These are phyloP conservation scores for Sphaerulina vaccinii DNA, from an alignment of 2,329 filamentous ascomycete genomes.

Conservation along the genomic window DNA sequence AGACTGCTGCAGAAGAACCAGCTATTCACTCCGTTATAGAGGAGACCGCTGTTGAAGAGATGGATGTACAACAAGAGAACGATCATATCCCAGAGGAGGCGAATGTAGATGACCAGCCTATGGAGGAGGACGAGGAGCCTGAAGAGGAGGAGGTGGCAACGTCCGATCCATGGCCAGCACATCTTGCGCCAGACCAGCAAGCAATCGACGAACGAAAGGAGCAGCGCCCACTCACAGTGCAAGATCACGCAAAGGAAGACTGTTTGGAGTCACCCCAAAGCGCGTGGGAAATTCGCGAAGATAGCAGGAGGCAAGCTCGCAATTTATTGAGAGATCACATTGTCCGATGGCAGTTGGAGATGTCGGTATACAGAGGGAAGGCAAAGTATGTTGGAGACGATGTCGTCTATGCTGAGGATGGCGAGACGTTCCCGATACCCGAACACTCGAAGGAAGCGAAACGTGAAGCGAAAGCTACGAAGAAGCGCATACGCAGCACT, in stretches of 20 bases:
- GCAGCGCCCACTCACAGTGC: constrained; percentile 3
- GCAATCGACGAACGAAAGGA: not conserved
- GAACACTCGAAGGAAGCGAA: constrained; percentile 4
- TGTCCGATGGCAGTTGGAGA: constrained; percentile 8
- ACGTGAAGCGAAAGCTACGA: constrained; percentile 6
- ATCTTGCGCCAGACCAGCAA: not conserved
- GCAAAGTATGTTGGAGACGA: constrained; percentile 13
- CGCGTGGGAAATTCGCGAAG: constrained; percentile 3
- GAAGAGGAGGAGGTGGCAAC: not conserved
- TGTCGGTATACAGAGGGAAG: constrained; percentile 10
- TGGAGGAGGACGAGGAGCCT: not conserved
- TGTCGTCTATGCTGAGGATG: constrained; percentile 8
- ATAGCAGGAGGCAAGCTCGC: constrained; percentile 7
- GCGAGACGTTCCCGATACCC: constrained; percentile 13
- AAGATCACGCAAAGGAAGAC: constrained; percentile 9
- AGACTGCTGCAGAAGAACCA: not conserved
- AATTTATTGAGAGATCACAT: constrained; percentile 14
- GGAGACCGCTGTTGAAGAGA: not conserved
- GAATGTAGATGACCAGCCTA: not conserved
- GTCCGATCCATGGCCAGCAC: not conserved
- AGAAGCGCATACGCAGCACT: constrained; percentile 2
- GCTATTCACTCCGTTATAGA: not conserved
- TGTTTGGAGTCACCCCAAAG: not conserved
- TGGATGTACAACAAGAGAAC: not conserved
- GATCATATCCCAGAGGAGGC: not conserved